Evolutionary conservation across 768 basidiomycete species (phyloP).

Genomic region (Suillus ampliporus): DNA sequence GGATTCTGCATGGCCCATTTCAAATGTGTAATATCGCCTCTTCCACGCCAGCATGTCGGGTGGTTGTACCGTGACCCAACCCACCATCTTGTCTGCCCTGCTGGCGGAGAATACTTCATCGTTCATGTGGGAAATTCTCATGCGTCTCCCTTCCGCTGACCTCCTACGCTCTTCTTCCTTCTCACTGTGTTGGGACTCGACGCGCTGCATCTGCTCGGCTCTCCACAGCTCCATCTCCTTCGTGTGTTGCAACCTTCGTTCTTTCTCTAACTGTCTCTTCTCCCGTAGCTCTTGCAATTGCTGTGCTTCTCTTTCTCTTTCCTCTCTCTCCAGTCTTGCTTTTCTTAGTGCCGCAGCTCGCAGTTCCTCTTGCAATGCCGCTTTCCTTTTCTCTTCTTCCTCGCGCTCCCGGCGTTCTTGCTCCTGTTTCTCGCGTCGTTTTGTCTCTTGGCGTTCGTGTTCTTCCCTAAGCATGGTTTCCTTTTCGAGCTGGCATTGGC

Average conservation of each 20-base stretch:
- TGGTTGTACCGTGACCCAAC: constrained; percentile 69
- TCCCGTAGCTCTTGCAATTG: constrained; percentile 51
- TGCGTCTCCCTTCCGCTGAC: constrained; percentile 43
- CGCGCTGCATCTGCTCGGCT: constrained; percentile 49
- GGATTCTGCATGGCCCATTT: constrained; percentile 40
- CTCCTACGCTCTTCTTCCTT: constrained; percentile 48
- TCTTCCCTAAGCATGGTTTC: constrained; percentile 51
- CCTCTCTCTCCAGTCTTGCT: constrained; percentile 43
- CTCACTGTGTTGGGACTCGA: constrained; percentile 50
- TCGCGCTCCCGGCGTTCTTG: constrained; percentile 39
- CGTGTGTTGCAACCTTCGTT: constrained; percentile 56
- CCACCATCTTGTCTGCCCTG: constrained; percentile 46
- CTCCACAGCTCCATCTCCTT: constrained; percentile 59
- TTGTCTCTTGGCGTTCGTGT: constrained; percentile 43
- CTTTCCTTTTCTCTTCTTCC: constrained; percentile 46
- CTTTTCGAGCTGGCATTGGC: constrained; percentile 44
- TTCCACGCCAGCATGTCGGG: constrained; percentile 62
- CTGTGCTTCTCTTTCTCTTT: constrained; percentile 52
- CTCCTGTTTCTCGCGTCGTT: constrained; percentile 31
- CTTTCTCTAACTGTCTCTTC: constrained; percentile 50
- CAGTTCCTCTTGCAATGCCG: constrained; percentile 50
- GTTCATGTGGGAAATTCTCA: constrained; percentile 53
- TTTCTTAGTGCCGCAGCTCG: constrained; percentile 42
- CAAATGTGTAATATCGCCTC: constrained; percentile 65
- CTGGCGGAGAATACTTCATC: constrained; percentile 50